Percentiles rank a stretch among this genome's conserved stretches.
These are phyloP conservation scores for Geotrichum restrictum DNA, from an alignment of 1,139 yeast genomes.

Conservation along the genomic window DNA sequence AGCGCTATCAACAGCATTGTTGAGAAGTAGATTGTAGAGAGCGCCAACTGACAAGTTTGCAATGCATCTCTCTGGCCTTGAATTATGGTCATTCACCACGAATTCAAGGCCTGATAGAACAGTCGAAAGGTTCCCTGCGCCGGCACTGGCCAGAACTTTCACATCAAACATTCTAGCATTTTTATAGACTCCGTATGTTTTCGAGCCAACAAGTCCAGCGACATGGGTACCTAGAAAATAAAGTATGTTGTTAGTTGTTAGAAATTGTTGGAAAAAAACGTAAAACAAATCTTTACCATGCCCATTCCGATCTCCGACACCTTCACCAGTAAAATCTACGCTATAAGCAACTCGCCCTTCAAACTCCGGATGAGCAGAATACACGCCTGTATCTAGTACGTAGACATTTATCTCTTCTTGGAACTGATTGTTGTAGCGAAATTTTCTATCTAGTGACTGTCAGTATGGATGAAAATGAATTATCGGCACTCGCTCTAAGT, in stretches of 20 bases:
- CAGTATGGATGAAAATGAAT: background rate
- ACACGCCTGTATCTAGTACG: slow-evolving; percentile 76
- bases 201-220: slow-evolving; percentile 81
- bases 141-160: slow-evolving; percentile 63
- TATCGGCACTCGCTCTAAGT: slow-evolving; percentile 12
- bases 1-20: slow-evolving; percentile 74
- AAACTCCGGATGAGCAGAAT: slow-evolving; percentile 57
- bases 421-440: slow-evolving; percentile 36
- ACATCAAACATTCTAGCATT: slow-evolving; percentile 59
- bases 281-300: slow-evolving; percentile 44
- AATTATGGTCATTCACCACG: slow-evolving; percentile 58
- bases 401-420: slow-evolving; percentile 58
- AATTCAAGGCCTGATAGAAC: slow-evolving; percentile 75
- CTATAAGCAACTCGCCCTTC: slow-evolving; percentile 60
- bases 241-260: background rate
- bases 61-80: slow-evolving; percentile 52
- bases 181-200: slow-evolving; percentile 76
- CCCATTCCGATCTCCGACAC: slow-evolving; percentile 62
- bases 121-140: slow-evolving; percentile 59
- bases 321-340: slow-evolving; percentile 59
- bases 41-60: slow-evolving; percentile 83
- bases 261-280: background rate
- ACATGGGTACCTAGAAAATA: slow-evolving; percentile 64
- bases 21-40: slow-evolving; percentile 57
- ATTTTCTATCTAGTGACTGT: slow-evolving; percentile 30